These are phyloP conservation scores for Avena atlantica DNA, from an alignment of 176 grass and related monocot species.

Conservation along the genomic window DNA sequence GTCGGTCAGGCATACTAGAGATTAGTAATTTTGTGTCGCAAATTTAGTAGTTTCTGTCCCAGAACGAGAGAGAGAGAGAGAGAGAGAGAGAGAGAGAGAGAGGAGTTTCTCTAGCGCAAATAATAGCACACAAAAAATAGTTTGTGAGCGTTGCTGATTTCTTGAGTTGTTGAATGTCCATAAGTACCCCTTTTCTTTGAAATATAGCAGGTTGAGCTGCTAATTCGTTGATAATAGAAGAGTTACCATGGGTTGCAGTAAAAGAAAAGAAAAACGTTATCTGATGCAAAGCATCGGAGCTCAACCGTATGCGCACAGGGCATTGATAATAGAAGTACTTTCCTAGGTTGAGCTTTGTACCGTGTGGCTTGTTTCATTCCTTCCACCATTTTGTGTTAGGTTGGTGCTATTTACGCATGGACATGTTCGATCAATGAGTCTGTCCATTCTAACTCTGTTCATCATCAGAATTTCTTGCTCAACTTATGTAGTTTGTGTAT, in stretches of 20 bases:
- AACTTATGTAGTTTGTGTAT: background rate
- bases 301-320: background rate
- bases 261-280: background rate
- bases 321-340: background rate
- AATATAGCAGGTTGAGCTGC: background rate
- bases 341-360: constrained; percentile 8
- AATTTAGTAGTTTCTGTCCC: background rate
- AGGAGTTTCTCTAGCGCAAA: background rate
- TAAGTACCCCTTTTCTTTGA: background rate
- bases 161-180: background rate
- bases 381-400: background rate
- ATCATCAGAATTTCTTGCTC: background rate
- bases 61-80: background rate
- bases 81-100: too few species aligned
- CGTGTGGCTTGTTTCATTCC: background rate
- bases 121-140: background rate
- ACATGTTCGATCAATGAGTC: background rate
- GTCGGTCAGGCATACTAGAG: background rate
- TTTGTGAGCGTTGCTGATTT: background rate
- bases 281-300: background rate
- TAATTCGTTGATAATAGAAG: background rate
- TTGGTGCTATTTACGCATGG: background rate
- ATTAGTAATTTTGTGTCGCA: background rate
- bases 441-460: background rate
- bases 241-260: background rate